Evolutionary conservation across 345 rosid genomes (phyloP).

Genomic region (Psidium guajava): DNA sequence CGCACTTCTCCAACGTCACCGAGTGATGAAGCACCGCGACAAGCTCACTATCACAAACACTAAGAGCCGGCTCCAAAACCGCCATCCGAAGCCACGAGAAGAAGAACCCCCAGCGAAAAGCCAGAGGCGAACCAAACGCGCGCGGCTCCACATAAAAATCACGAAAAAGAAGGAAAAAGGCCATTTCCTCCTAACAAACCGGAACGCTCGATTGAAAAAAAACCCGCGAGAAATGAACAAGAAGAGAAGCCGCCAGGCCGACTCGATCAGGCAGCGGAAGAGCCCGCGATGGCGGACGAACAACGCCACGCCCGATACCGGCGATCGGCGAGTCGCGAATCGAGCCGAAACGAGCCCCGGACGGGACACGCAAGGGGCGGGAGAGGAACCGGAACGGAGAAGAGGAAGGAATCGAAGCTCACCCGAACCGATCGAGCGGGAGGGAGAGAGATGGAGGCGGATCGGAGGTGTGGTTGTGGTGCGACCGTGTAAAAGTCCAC

Average conservation of each 20-base stretch:
- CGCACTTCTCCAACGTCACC: neutral
- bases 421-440: neutral
- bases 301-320: neutral
- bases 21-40: neutral
- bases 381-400: neutral
- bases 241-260: neutral
- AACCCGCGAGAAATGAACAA: neutral
- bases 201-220: neutral
- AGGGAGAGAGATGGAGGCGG: neutral
- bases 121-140: neutral
- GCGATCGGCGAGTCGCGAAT: neutral
- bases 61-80: neutral
- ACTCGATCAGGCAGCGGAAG: neutral
- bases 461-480: neutral
- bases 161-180: neutral
- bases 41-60: neutral
- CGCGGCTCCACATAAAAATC: neutral
- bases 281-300: neutral
- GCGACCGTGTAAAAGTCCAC: conserved; percentile 10
- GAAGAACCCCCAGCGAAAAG: neutral
- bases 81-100: neutral
- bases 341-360: no score
- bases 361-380: neutral
- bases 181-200: neutral
- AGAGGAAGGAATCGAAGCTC: neutral